phyloP scores from a whole-genome alignment of 805 yeast species.

The Maudiozyma serrabonitensis region DNA sequence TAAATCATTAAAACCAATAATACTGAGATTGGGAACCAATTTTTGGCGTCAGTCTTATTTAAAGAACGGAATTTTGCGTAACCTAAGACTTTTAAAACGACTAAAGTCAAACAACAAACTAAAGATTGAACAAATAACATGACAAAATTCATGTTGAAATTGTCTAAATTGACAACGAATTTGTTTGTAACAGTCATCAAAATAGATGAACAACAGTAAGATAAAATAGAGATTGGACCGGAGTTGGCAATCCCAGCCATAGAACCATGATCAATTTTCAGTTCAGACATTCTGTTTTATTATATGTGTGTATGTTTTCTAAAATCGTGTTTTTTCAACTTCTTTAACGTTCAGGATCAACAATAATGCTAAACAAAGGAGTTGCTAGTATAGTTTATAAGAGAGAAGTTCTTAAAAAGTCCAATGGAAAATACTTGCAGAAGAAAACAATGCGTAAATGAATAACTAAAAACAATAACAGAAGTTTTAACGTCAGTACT shows the following conservation, averaged over 20 bases:
- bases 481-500: too few species aligned
- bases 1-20: conserved; percentile 88
- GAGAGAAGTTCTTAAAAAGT: too few species aligned
- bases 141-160: conserved; percentile 77
- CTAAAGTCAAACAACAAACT: conserved; percentile 70
- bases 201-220: conserved; percentile 90
- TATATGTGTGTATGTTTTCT: too few species aligned
- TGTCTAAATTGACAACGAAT: conserved; percentile 67
- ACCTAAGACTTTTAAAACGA: conserved; percentile 61
- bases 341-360: too few species aligned
- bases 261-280: conserved; percentile 12
- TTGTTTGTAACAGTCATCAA: conserved; percentile 97
- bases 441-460: too few species aligned
- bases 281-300: conserved; percentile 20
- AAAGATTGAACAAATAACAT: conserved; percentile 79
- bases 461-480: too few species aligned
- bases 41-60: conserved; percentile 80
- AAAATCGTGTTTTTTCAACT: neutral
- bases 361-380: too few species aligned
- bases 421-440: too few species aligned
- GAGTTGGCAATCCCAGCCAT: conserved; percentile 31
- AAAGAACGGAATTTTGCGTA: conserved; percentile 80
- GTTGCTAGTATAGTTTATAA: too few species aligned
- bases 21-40: conserved; percentile 91
- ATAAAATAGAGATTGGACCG: conserved; percentile 56